Conservation (phyloP, 2,329 filamentous ascomycete genomes). For the Scytalidium lignicola region DNA sequence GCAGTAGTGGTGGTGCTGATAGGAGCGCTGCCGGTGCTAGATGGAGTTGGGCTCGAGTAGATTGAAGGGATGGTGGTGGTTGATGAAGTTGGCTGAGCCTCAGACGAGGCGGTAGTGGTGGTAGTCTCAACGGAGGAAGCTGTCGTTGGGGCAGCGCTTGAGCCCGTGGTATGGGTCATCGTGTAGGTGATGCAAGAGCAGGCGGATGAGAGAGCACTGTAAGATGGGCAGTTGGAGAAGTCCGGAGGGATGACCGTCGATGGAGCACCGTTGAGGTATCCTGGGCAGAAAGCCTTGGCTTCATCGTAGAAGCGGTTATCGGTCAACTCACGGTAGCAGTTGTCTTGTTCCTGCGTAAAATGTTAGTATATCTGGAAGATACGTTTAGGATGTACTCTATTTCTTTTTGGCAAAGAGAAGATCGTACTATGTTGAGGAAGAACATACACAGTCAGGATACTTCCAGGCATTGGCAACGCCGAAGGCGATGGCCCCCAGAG, state of each 20-base stretch:
- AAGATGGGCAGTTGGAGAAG: constrained; percentile 26
- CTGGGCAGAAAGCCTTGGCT: constrained; percentile 28
- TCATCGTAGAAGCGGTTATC: constrained; percentile 27
- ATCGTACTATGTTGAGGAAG: too few species aligned
- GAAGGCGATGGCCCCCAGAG: constrained; percentile 12
- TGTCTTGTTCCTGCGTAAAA: constrained; percentile 15
- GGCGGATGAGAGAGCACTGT: constrained; percentile 26
- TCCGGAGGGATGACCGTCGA: constrained; percentile 25
- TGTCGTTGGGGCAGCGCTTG: constrained; percentile 7
- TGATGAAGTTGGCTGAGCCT: too few species aligned
- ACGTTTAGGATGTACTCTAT: too few species aligned
- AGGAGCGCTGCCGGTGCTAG: too few species aligned
- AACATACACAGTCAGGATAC: constrained; percentile 19
- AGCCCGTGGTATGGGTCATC: constrained; percentile 17
- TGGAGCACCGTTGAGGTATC: constrained; percentile 25
- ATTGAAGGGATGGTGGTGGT: too few species aligned
- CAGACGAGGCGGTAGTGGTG: constrained; percentile 4
- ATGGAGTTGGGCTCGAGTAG: too few species aligned
- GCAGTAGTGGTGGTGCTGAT: too few species aligned
- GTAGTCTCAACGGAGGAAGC: constrained; percentile 6
- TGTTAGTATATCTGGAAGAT: constrained; percentile 2
- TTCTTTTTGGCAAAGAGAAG: too few species aligned
- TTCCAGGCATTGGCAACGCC: constrained; percentile 11
- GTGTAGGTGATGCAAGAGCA: constrained; percentile 35
- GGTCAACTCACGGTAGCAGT: constrained; percentile 33